phyloP scores from a whole-genome alignment of 768 basidiomycete species.

The Leccinum disarticulatum region DNA sequence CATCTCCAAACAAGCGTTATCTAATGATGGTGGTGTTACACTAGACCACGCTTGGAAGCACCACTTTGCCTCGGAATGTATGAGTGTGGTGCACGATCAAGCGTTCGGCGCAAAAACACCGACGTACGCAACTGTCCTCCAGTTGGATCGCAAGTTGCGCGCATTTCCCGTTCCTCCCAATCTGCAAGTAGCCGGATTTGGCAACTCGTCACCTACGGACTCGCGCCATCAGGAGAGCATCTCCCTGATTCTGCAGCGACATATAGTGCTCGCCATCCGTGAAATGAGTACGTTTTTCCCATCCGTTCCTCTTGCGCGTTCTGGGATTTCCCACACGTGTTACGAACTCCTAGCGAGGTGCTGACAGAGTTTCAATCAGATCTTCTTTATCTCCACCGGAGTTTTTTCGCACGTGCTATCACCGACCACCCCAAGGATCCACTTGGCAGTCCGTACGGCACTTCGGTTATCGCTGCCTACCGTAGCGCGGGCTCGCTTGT shows the following conservation, averaged over 20 bases:
- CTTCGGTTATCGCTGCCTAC: slow-evolving; percentile 73
- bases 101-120: slow-evolving; percentile 71
- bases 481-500: slow-evolving; percentile 70
- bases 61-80: slow-evolving; percentile 64
- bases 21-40: slow-evolving; percentile 1
- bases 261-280: slow-evolving; percentile 65
- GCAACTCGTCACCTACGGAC: slow-evolving; percentile 47
- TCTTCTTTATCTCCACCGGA: slow-evolving; percentile 68
- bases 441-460: slow-evolving; percentile 68
- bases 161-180: slow-evolving; percentile 66
- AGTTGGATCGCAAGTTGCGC: slow-evolving; percentile 64
- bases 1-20: neutral
- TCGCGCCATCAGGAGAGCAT: slow-evolving; percentile 37
- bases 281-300: slow-evolving; percentile 57
- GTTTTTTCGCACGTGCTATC: slow-evolving; percentile 72
- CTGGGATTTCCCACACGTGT: neutral
- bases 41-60: slow-evolving; percentile 71
- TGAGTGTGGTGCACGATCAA: slow-evolving; percentile 68
- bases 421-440: slow-evolving; percentile 75
- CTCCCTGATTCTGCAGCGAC: slow-evolving; percentile 57
- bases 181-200: slow-evolving; percentile 68
- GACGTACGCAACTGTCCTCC: slow-evolving; percentile 64
- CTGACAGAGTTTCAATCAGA: slow-evolving; percentile 39
- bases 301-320: neutral
- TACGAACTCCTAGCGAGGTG: slow-evolving; percentile 1